These are phyloP conservation scores for Penstemon davidsonii DNA, from an alignment of 257 asterid species.

Conservation along the genomic window DNA sequence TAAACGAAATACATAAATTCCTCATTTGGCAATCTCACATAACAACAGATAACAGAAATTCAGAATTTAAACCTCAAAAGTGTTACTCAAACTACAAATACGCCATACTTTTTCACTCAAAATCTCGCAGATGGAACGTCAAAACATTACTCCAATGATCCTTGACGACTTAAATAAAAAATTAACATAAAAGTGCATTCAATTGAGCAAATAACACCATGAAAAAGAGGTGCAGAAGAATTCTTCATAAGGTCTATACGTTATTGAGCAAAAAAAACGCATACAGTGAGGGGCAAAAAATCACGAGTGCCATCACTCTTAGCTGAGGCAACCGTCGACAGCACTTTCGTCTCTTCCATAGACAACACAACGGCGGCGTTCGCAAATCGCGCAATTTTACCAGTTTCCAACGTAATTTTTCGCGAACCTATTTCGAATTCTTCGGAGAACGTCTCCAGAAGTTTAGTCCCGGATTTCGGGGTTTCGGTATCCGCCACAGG, in stretches of 20 bases:
- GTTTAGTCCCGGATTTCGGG: slow-evolving; percentile 47
- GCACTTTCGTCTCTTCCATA: slow-evolving; percentile 90
- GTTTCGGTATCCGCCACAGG: slow-evolving; percentile 39
- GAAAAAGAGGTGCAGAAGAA: background rate
- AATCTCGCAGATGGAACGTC: too few species aligned
- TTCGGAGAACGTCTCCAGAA: slow-evolving; percentile 75
- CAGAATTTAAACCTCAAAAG: slow-evolving; percentile 14
- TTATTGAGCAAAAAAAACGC: slow-evolving; percentile 13
- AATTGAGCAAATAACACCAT: background rate
- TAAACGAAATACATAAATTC: background rate
- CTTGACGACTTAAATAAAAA: background rate
- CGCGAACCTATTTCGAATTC: slow-evolving; percentile 81
- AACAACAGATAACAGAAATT: background rate
- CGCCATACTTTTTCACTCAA: too few species aligned
- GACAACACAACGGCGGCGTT: slow-evolving; percentile 81
- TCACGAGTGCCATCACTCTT: slow-evolving; percentile 76
- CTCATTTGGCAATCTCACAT: background rate
- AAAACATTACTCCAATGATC: background rate
- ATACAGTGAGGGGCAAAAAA: slow-evolving; percentile 91
- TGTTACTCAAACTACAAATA: background rate
- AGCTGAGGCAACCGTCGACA: slow-evolving; percentile 79
- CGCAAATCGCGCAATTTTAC: slow-evolving; percentile 87
- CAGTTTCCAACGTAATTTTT: slow-evolving; percentile 67
- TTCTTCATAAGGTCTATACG: background rate
- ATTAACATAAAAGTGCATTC: background rate